A percentile compares a stretch with the other conserved stretches of the same genome.
phyloP scores from a whole-genome alignment of 257 asterid species.

The Plantago major region DNA sequence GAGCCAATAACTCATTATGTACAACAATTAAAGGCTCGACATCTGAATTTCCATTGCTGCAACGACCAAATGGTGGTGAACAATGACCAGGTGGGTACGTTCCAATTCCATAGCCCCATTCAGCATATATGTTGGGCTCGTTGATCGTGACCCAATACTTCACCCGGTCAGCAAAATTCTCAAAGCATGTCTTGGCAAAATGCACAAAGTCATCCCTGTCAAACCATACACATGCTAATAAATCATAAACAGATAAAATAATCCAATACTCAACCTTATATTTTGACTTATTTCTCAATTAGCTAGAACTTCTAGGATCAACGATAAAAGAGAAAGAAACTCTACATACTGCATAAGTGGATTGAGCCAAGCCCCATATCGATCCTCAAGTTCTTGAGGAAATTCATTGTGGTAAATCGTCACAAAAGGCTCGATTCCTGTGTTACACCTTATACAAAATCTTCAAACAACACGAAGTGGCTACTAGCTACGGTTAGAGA shows the following conservation, averaged over 20 bases:
- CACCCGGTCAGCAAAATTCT: slow-evolving; percentile 56
- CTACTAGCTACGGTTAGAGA: too few relatives aligned
- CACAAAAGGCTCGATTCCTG: slow-evolving; percentile 75
- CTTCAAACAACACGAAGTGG: too few relatives aligned
- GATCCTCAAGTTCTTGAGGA: slow-evolving; percentile 71
- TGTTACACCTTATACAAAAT: slow-evolving; percentile 1
- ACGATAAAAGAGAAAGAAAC: too few relatives aligned
- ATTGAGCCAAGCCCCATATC: slow-evolving; percentile 71
- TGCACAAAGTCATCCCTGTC: slow-evolving; percentile 56
- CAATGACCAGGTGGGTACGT: slow-evolving; percentile 57
- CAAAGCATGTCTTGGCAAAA: slow-evolving; percentile 56
- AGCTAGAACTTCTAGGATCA: too few relatives aligned
- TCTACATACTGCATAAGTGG: slow-evolving; percentile 75
- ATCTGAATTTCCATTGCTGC: slow-evolving; percentile 68
- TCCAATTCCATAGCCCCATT: slow-evolving; percentile 42
- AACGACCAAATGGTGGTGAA: slow-evolving; percentile 66
- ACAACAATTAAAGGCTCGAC: slow-evolving; percentile 53
- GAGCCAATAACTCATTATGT: slow-evolving; percentile 73
- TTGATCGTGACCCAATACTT: slow-evolving; percentile 63
- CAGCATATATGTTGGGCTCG: slow-evolving; percentile 50
- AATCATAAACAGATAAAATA: too few relatives aligned
- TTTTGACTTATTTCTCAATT: too few relatives aligned
- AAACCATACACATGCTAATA: slow-evolving; percentile 2
- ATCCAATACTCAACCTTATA: too few relatives aligned
- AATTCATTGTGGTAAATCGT: slow-evolving; percentile 65